phyloP scores from a whole-genome alignment of 192 early-diverging fungal genomes.

The Gonapodya sp. region DNA sequence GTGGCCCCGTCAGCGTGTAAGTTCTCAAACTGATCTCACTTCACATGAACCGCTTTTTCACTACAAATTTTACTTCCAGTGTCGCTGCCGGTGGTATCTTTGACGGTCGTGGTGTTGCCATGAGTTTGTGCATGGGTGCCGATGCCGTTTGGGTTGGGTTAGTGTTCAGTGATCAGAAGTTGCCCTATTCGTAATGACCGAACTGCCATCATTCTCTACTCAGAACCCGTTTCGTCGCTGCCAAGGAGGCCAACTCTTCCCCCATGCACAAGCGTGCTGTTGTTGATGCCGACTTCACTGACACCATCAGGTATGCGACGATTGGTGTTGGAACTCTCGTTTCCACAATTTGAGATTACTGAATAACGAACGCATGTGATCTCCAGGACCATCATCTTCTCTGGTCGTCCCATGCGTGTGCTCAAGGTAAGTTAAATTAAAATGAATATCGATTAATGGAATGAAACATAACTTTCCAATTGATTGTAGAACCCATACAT shows the following conservation, averaged over 20 bases:
- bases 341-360: slow-evolving; percentile 20
- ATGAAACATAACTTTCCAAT: not conserved
- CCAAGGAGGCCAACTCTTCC: slow-evolving; percentile 32
- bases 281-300: slow-evolving; percentile 19
- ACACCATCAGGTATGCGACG: slow-evolving; percentile 2
- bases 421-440: slow-evolving; percentile 14
- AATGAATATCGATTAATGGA: not conserved
- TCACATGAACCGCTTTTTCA: too few relatives aligned
- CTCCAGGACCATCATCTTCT: slow-evolving; percentile 30
- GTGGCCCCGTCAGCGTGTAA: slow-evolving; percentile 24
- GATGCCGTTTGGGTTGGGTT: slow-evolving; percentile 6
- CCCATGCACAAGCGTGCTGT: slow-evolving; percentile 28
- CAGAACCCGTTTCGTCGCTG: slow-evolving; percentile 32
- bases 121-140: slow-evolving; percentile 4
- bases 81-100: slow-evolving; percentile 37
- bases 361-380: too few relatives aligned
- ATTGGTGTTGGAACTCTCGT: not conserved
- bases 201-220: not conserved
- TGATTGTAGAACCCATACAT: not conserved
- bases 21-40: not conserved
- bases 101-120: slow-evolving; percentile 23
- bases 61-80: not conserved
- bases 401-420: slow-evolving; percentile 29
- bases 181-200: not conserved
- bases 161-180: not conserved